phyloP scores from a whole-genome alignment of 2,329 filamentous ascomycete genomes.

The Pseudogymnoascus sp. region DNA sequence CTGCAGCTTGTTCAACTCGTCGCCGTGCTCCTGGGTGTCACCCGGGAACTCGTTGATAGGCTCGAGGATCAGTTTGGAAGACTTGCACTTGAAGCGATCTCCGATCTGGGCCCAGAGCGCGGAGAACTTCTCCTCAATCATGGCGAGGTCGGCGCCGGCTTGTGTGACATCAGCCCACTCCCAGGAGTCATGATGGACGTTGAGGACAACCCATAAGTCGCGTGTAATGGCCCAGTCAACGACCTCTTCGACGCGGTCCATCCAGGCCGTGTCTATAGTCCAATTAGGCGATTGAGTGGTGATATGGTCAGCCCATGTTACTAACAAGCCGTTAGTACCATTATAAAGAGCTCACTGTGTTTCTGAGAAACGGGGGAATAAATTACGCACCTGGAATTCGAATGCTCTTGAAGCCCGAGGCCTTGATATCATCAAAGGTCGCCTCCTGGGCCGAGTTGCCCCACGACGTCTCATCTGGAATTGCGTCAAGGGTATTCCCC shows the following conservation, averaged over 20 bases:
- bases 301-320: slow-evolving; percentile 53
- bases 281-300: slow-evolving; percentile 42
- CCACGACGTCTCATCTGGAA: slow-evolving; percentile 50
- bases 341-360: background rate
- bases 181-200: slow-evolving; percentile 54
- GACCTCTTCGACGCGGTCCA: slow-evolving; percentile 50
- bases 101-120: slow-evolving; percentile 52
- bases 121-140: slow-evolving; percentile 50
- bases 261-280: slow-evolving; percentile 46
- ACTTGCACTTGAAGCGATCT: slow-evolving; percentile 46
- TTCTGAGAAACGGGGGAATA: background rate
- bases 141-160: slow-evolving; percentile 38
- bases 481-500: slow-evolving; percentile 52
- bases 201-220: slow-evolving; percentile 46
- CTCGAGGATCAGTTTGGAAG: slow-evolving; percentile 47
- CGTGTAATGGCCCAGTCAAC: slow-evolving; percentile 46
- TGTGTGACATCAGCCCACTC: slow-evolving; percentile 48
- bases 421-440: slow-evolving; percentile 46
- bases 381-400: slow-evolving; percentile 40
- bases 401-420: slow-evolving; percentile 49
- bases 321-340: slow-evolving; percentile 26
- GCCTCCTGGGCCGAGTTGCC: slow-evolving; percentile 45
- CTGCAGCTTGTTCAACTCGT: slow-evolving; percentile 48
- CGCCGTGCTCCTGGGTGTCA: slow-evolving; percentile 41
- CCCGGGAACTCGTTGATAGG: slow-evolving; percentile 53